A percentile compares a stretch with the other conserved stretches of the same genome.
Conservation (phyloP, 2,329 filamentous ascomycete genomes). For the Ilyonectria robusta region DNA sequence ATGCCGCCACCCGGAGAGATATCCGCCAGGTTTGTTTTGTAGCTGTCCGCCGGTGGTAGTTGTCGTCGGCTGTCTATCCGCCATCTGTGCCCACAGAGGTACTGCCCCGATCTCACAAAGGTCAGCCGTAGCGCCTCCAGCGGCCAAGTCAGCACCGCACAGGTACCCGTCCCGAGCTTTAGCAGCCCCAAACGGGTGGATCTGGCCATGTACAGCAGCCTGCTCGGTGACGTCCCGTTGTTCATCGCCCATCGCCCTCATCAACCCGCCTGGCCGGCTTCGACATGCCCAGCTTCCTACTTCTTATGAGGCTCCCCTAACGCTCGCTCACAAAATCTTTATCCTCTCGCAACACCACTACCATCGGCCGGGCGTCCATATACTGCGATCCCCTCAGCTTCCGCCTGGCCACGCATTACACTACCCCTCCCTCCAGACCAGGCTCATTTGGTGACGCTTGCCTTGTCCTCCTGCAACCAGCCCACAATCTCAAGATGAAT, state of each 20-base stretch:
- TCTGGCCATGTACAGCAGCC: conserved; percentile 13
- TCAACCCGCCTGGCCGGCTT: conserved; percentile 4
- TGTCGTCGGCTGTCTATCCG: not conserved
- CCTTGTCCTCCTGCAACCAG: conserved; percentile 27
- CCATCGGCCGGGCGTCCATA: conserved; percentile 20
- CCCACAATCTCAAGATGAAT: conserved; percentile 75
- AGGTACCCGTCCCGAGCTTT: conserved; percentile 24
- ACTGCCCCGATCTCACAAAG: conserved; percentile 1
- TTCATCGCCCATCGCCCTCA: conserved; percentile 9
- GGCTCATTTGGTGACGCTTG: conserved; percentile 14
- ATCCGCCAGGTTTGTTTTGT: not conserved
- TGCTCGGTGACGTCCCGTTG: conserved; percentile 18
- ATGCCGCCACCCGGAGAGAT: not conserved
- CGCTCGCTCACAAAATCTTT: not conserved
- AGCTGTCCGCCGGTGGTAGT: not conserved
- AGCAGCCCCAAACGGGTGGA: conserved; percentile 17
- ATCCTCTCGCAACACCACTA: not conserved
- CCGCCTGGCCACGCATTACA: conserved; percentile 25
- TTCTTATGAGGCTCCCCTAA: conserved; percentile 8
- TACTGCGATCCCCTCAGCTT: conserved; percentile 22
- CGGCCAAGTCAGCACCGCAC: conserved; percentile 18
- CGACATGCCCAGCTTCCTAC: not conserved
- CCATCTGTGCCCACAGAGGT: not conserved
- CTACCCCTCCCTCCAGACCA: conserved; percentile 21
- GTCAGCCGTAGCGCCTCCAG: conserved; percentile 10